Conservation (phyloP, 768 basidiomycete species). For the Xanthoconium stramineum region DNA sequence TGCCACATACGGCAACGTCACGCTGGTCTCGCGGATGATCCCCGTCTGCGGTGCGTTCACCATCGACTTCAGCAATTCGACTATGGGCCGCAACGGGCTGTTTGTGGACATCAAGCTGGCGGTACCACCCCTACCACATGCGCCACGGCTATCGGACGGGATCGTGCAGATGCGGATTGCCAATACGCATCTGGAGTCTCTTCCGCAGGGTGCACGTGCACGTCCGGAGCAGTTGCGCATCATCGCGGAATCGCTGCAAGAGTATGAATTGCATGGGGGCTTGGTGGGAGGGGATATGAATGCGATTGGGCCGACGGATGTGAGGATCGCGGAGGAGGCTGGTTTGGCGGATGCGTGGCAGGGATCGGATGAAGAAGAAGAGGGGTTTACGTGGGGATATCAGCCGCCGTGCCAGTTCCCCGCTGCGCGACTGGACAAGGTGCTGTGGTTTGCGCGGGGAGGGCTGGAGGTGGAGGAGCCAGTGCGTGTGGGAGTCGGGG, state of each 20-base stretch:
- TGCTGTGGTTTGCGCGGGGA: constrained; percentile 52
- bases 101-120: constrained; percentile 53
- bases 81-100: constrained; percentile 53
- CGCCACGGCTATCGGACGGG: constrained; percentile 33
- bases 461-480: constrained; percentile 54
- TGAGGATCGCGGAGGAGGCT: constrained; percentile 37
- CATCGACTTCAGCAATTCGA: constrained; percentile 50
- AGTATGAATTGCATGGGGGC: constrained; percentile 49
- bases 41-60: constrained; percentile 47
- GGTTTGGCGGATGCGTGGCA: constrained; percentile 63
- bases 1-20: constrained; percentile 62
- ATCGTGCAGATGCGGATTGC: constrained; percentile 54
- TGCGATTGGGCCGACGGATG: constrained; percentile 49
- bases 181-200: constrained; percentile 75
- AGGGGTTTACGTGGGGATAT: constrained; percentile 67
- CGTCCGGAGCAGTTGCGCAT: constrained; percentile 50
- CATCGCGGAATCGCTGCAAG: constrained; percentile 49
- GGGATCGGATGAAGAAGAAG: constrained; percentile 39
- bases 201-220: constrained; percentile 44
- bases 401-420: constrained; percentile 50
- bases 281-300: constrained; percentile 76
- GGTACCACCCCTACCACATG: constrained; percentile 30
- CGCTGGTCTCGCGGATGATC: constrained; percentile 58
- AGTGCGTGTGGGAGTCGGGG: constrained; percentile 52
- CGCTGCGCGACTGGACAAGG: constrained; percentile 59